phyloP scores from a whole-genome alignment of 2,329 filamentous ascomycete species.

The Hypoxylon sp. region DNA sequence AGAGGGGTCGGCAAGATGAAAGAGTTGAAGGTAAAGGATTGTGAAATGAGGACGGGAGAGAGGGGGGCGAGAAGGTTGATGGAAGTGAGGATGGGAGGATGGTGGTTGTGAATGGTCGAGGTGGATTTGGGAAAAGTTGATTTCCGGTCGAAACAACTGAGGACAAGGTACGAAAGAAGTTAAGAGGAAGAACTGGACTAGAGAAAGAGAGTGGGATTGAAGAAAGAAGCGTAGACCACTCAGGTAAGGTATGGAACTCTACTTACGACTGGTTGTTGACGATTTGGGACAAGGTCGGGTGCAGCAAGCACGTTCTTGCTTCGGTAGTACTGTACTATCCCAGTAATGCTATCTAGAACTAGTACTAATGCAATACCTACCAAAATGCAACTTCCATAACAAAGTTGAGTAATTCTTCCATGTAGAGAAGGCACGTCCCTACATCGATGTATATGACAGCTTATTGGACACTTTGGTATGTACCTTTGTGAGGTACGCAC shows the following conservation, averaged over 20 bases:
- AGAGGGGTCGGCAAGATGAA: constrained; percentile 47
- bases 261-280: constrained; percentile 33
- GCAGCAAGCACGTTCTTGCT: constrained; percentile 42
- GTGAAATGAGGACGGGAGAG: constrained; percentile 42
- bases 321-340: constrained; percentile 41
- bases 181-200: constrained; percentile 42
- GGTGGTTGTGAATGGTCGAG: constrained; percentile 19
- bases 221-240: constrained; percentile 30
- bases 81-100: constrained; percentile 48
- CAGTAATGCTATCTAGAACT: constrained; percentile 47
- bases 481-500: background rate
- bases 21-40: constrained; percentile 45
- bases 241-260: constrained; percentile 30
- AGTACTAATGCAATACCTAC: constrained; percentile 32
- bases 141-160: constrained; percentile 48
- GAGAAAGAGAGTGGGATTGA: constrained; percentile 47
- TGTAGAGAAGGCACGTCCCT: constrained; percentile 12
- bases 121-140: constrained; percentile 30
- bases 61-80: constrained; percentile 35
- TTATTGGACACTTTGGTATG: background rate
- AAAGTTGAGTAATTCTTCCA: background rate
- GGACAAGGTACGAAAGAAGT: constrained; percentile 46
- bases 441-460: background rate
- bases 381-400: constrained; percentile 4
- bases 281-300: constrained; percentile 43